Evolutionary conservation across 441 rosid species (phyloP).

Genomic region (Adansonia rubrostipa): DNA sequence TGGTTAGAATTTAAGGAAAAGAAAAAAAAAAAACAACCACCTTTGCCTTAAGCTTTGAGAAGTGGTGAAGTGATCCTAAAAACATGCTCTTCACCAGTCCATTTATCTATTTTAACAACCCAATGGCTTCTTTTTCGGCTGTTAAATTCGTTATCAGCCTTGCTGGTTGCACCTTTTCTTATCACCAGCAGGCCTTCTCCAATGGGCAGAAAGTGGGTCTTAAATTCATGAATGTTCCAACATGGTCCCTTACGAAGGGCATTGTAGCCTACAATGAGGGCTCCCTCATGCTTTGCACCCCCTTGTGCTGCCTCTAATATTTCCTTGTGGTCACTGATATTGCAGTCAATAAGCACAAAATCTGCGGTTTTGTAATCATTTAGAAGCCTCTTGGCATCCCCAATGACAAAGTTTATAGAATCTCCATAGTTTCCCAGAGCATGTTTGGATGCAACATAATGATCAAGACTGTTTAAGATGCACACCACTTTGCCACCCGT

Average conservation of each 20-base stretch:
- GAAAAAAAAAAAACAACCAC: too few species aligned
- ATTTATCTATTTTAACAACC: slow-evolving; percentile 47
- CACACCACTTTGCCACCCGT: slow-evolving; percentile 51
- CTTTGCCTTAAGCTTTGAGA: too few species aligned
- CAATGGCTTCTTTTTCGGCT: slow-evolving; percentile 41
- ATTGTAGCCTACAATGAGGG: slow-evolving; percentile 52
- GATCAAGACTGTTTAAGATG: slow-evolving; percentile 27
- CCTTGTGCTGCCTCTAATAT: slow-evolving; percentile 38
- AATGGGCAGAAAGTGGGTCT: slow-evolving; percentile 47
- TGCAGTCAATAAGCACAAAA: slow-evolving; percentile 53
- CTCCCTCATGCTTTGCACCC: slow-evolving; percentile 24
- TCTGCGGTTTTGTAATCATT: slow-evolving; percentile 44
- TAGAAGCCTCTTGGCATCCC: slow-evolving; percentile 38
- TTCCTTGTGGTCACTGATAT: slow-evolving; percentile 28
- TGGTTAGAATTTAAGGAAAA: background rate
- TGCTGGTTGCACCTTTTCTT: slow-evolving; percentile 10
- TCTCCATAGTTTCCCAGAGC: slow-evolving; percentile 35
- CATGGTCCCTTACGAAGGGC: slow-evolving; percentile 39
- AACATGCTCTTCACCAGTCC: slow-evolving; percentile 55
- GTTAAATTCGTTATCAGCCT: background rate
- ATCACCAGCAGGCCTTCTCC: slow-evolving; percentile 51
- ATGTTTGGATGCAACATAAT: slow-evolving; percentile 13
- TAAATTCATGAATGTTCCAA: slow-evolving; percentile 24
- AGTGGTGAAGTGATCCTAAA: slow-evolving; percentile 39
- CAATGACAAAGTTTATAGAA: slow-evolving; percentile 37